Conservation (phyloP, 2,329 filamentous ascomycete species). For the Cladophialophora bantiana region DNA sequence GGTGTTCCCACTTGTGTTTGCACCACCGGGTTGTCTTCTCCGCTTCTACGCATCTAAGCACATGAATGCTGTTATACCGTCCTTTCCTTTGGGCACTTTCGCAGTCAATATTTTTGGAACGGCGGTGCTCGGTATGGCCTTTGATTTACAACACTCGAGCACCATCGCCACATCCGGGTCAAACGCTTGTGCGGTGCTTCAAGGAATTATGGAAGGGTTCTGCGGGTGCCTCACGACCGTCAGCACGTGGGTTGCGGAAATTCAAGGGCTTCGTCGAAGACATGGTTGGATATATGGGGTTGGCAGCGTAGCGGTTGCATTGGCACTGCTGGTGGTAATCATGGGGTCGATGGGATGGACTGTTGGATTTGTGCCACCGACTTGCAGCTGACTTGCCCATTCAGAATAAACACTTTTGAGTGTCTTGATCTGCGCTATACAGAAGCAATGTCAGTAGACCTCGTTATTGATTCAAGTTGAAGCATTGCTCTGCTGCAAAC, state of each 20-base stretch:
- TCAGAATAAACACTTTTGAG: neutral
- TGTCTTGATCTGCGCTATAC: neutral
- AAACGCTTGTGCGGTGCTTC: slow-evolving; percentile 65
- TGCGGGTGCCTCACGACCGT: slow-evolving; percentile 70
- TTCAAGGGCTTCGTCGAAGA: slow-evolving; percentile 58
- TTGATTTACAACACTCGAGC: slow-evolving; percentile 72
- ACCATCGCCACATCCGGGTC: slow-evolving; percentile 55
- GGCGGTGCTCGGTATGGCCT: slow-evolving; percentile 73
- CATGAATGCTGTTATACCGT: slow-evolving; percentile 68
- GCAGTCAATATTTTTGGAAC: slow-evolving; percentile 78
- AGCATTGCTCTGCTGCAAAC: neutral
- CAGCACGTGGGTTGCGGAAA: slow-evolving; percentile 68
- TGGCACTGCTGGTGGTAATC: slow-evolving; percentile 69
- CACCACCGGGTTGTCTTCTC: slow-evolving; percentile 74
- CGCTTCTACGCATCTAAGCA: slow-evolving; percentile 73
- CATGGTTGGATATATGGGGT: slow-evolving; percentile 63
- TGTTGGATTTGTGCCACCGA: slow-evolving; percentile 55
- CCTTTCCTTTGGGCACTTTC: slow-evolving; percentile 85
- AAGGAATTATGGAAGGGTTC: slow-evolving; percentile 69
- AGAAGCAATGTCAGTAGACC: neutral
- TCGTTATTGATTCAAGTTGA: neutral
- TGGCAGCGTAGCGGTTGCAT: slow-evolving; percentile 64
- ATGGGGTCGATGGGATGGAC: slow-evolving; percentile 81
- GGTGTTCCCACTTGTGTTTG: slow-evolving; percentile 77
- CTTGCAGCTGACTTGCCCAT: slow-evolving; percentile 25